Conservation (phyloP, 2,329 filamentous ascomycete genomes). For the Aspergillus pseudoviridinutans region DNA sequence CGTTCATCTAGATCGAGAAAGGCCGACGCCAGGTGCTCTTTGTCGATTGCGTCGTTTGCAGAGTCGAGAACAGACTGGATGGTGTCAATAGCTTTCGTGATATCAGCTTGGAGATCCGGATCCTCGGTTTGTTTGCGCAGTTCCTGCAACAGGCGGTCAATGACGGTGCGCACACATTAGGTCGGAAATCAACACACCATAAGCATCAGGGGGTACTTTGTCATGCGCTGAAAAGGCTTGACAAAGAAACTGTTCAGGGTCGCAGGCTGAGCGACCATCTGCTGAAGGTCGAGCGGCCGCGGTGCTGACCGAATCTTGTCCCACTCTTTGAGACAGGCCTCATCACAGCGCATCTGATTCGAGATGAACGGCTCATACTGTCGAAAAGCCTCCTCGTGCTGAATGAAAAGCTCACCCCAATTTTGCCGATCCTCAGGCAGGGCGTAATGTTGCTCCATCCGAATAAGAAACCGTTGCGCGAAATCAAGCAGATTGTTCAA, state of each 20-base stretch:
- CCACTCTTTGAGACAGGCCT: slow-evolving; percentile 78
- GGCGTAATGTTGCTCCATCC: slow-evolving; percentile 91
- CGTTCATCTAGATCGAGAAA: slow-evolving; percentile 74
- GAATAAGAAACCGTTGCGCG: slow-evolving; percentile 89
- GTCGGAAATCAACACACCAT: slow-evolving; percentile 51
- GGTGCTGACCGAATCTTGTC: slow-evolving; percentile 73
- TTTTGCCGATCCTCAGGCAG: slow-evolving; percentile 72
- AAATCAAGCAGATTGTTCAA: slow-evolving; percentile 93
- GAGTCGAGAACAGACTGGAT: slow-evolving; percentile 77
- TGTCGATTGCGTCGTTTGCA: slow-evolving; percentile 87
- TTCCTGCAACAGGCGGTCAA: slow-evolving; percentile 53
- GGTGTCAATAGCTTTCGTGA: slow-evolving; percentile 72
- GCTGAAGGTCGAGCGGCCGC: slow-evolving; percentile 60
- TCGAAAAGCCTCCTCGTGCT: slow-evolving; percentile 80
- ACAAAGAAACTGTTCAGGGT: slow-evolving; percentile 87
- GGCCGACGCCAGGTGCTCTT: slow-evolving; percentile 78
- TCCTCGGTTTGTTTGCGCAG: slow-evolving; percentile 79
- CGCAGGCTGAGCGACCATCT: slow-evolving; percentile 81
- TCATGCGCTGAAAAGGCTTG: slow-evolving; percentile 92
- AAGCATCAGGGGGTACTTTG: slow-evolving; percentile 88
- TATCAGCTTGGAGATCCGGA: slow-evolving; percentile 65
- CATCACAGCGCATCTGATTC: slow-evolving; percentile 87
- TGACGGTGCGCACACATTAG: not conserved
- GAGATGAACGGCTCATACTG: slow-evolving; percentile 97
- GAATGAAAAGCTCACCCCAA: slow-evolving; percentile 89